Evolutionary conservation across 225 moss, liverwort and hornwort species (phyloP).

Genomic region (Bryum argenteum): DNA sequence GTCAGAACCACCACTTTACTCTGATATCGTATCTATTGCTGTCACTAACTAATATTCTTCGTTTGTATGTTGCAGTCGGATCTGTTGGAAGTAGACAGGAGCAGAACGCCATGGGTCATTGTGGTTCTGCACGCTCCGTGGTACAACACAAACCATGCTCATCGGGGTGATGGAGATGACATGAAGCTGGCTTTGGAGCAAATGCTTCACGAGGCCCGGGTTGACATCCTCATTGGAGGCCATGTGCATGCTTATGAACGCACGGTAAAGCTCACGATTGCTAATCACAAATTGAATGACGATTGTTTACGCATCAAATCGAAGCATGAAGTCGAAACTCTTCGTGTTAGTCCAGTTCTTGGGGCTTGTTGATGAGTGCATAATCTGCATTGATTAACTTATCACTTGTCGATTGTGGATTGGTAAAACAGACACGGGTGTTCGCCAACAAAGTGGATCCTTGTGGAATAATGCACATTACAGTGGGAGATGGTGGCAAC

Average conservation of each 20-base stretch:
- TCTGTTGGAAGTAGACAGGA: slow-evolving; percentile 61
- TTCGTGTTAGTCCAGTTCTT: not conserved
- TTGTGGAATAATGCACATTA: slow-evolving; percentile 65
- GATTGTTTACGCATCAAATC: no score
- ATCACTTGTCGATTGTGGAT: slow-evolving; percentile 6
- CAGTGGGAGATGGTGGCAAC: slow-evolving; percentile 80
- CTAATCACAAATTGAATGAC: not conserved
- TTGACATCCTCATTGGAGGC: slow-evolving; percentile 61
- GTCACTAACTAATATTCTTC: not conserved
- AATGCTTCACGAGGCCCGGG: slow-evolving; percentile 54
- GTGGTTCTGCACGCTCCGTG: slow-evolving; percentile 70
- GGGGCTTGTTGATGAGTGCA: not conserved
- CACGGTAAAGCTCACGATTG: slow-evolving; percentile 39
- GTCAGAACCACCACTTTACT: slow-evolving; percentile 28
- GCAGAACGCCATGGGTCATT: slow-evolving; percentile 71
- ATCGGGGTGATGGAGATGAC: slow-evolving; percentile 65
- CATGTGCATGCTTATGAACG: slow-evolving; percentile 87
- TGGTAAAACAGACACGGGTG: slow-evolving; percentile 37
- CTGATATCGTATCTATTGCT: not conserved
- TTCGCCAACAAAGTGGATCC: slow-evolving; percentile 50
- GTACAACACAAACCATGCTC: slow-evolving; percentile 83
- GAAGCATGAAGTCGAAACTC: no score
- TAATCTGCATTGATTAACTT: not conserved
- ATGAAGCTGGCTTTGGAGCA: slow-evolving; percentile 63
- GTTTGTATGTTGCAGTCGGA: slow-evolving; percentile 57